These are phyloP conservation scores for Fraxinus sp. DNA, from an alignment of 305 asterid genomes.

Conservation along the genomic window DNA sequence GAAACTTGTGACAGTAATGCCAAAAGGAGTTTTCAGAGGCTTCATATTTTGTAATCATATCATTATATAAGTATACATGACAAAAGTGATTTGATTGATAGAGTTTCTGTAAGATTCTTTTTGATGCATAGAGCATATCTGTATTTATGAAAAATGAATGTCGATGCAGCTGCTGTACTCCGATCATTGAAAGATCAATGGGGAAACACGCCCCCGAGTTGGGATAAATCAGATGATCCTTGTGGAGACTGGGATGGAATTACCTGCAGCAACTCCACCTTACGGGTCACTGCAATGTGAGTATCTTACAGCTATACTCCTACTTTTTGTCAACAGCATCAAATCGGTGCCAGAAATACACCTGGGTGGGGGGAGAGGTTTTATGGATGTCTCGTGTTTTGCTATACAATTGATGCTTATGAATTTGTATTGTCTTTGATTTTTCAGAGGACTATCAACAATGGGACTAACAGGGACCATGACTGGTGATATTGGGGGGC, in stretches of 20 bases:
- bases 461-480: conserved; percentile 77
- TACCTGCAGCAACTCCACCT: conserved; percentile 64
- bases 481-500: conserved; percentile 87
- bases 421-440: conserved; percentile 1
- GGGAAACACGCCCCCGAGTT: conserved; percentile 75
- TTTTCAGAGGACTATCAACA: conserved; percentile 77
- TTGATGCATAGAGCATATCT: background rate
- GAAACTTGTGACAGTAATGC: background rate
- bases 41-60: background rate
- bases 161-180: conserved; percentile 71
- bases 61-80: background rate
- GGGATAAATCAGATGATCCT: conserved; percentile 82
- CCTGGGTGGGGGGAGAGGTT: background rate
- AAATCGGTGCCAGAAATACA: background rate
- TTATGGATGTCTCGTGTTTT: background rate
- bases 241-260: conserved; percentile 89
- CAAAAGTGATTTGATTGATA: background rate
- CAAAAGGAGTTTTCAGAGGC: background rate
- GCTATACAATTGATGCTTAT: background rate
- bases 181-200: conserved; percentile 77
- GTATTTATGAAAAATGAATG: background rate
- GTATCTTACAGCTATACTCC: background rate
- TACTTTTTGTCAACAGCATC: background rate
- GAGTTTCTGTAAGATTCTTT: background rate
- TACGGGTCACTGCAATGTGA: conserved; percentile 76